Conservation (phyloP, 331 rosid genomes). For the Quercus tomentella region DNA sequence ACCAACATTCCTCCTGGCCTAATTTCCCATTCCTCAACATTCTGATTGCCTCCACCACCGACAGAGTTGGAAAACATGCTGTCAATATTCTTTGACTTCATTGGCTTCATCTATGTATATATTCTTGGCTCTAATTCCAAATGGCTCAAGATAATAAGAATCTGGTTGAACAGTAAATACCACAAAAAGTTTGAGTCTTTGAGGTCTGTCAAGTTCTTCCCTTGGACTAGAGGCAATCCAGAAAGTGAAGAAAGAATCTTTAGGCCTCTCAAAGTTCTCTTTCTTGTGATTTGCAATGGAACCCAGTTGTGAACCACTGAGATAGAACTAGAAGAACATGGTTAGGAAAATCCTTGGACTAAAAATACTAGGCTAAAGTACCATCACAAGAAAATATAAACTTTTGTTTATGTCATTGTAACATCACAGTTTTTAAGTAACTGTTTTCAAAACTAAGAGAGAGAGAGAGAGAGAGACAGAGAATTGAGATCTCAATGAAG, state of each 20-base stretch:
- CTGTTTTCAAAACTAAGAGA: background rate
- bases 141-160: constrained; percentile 1
- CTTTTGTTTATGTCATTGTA: background rate
- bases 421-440: background rate
- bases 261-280: constrained; percentile 16
- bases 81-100: constrained; percentile 20
- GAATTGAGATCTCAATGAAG: constrained; percentile 23
- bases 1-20: constrained; percentile 94
- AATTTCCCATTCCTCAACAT: constrained; percentile 45
- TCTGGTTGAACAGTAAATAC: background rate
- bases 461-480: constrained; percentile 13
- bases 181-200: background rate
- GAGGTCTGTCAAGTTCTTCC: constrained; percentile 26
- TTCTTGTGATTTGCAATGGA: background rate
- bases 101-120: constrained; percentile 4
- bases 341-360: background rate
- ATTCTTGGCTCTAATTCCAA: constrained; percentile 5
- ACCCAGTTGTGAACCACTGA: constrained; percentile 7
- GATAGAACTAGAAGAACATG: constrained; percentile 1
- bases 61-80: constrained; percentile 32
- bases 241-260: constrained; percentile 31
- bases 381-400: constrained; percentile 1
- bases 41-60: constrained; percentile 2
- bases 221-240: constrained; percentile 32
- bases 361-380: constrained; percentile 4